phyloP scores from a whole-genome alignment of 1,284 basidiomycete genomes.

The Clitocybe nebularis region DNA sequence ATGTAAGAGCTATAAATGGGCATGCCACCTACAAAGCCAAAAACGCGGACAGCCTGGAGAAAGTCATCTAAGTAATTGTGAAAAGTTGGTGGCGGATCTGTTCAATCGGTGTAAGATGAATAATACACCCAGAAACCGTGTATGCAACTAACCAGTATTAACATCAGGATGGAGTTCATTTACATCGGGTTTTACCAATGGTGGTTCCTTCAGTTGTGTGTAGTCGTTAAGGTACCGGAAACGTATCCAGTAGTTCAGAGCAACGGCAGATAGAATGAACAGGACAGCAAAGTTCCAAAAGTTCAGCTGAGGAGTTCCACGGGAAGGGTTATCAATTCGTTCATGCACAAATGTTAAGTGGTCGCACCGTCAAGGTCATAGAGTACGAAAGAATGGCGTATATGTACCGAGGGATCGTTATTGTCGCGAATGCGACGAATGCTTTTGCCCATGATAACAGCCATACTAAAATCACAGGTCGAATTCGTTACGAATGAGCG shows the following conservation, averaged over 20 bases:
- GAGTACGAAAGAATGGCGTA: conserved; percentile 83
- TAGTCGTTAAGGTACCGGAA: conserved; percentile 79
- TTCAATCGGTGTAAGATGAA: too few species aligned
- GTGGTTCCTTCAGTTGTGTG: conserved; percentile 82
- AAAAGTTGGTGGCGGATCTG: conserved; percentile 72
- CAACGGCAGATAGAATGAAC: conserved; percentile 62
- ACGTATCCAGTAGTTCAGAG: conserved; percentile 80
- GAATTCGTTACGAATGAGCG: conserved; percentile 2
- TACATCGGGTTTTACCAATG: conserved; percentile 72
- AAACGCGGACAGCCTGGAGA: conserved; percentile 88
- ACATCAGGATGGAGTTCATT: conserved; percentile 85
- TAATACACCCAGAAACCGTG: too few species aligned
- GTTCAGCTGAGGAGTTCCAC: conserved; percentile 54
- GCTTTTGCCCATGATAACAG: conserved; percentile 71
- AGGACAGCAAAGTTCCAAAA: conserved; percentile 86
- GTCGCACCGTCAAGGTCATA: conserved; percentile 75
- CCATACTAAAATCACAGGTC: conserved; percentile 56
- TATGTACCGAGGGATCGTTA: conserved; percentile 73
- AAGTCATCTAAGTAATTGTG: conserved; percentile 97
- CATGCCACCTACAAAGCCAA: conserved; percentile 73
- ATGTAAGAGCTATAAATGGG: too few species aligned
- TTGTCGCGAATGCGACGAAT: conserved; percentile 72
- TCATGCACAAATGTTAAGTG: not conserved
- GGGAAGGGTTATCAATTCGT: not conserved
- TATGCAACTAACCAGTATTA: conserved; percentile 56